Evolutionary conservation across 2,329 filamentous ascomycete genomes (phyloP), one percentile per base, ranked within the genome.

Genomic region (Lasiodiplodia sp.): DNA sequence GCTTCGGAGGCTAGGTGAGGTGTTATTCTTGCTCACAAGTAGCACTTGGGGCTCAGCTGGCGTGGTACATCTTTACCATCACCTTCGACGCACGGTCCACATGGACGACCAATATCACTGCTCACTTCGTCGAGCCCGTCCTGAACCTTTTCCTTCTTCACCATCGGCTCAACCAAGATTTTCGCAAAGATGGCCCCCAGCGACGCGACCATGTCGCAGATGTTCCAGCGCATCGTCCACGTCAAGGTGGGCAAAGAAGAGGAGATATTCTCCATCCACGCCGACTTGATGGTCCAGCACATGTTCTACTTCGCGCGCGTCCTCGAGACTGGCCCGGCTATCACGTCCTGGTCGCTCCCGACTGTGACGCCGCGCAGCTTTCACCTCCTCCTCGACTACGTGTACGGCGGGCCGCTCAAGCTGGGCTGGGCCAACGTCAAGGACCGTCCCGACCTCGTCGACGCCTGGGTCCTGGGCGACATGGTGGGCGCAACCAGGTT

Each of bases 391-490:
- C 12, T 47, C 14, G 38, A 31, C 38, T 66, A 47, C 10, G n/a
- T 56, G 21, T 49, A 66, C 40, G 64, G 64, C 18, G 51, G 38
- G 6, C 23, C 37, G 12, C 31, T 55, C 21, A 34, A 18, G 18
- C 64, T 66, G 23, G 57, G 25, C 51, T 57, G 64, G 63, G 34
- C 34, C 18, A 66, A 47, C 14, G 49, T 21, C 6, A 14, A 57
- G 21, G 52, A 57, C 52, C 64, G 64, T 4, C 12, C n/a, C 21
- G 23, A 37, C 18, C 23, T 66, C 52, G 52, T 57, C 38, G 64
- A 66, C 28, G 51, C 53, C 7, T 55, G 38, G 23, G 14, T 66
- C 6, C 49, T 66, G 2, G 52, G 37, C 16, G 38, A 56, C 28
- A 47, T 34, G 34, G 51, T 66, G 2, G 52, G 64, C 51, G 28